Conservation (phyloP, 345 rosid genomes). For the Gynandropsis gynandra region DNA sequence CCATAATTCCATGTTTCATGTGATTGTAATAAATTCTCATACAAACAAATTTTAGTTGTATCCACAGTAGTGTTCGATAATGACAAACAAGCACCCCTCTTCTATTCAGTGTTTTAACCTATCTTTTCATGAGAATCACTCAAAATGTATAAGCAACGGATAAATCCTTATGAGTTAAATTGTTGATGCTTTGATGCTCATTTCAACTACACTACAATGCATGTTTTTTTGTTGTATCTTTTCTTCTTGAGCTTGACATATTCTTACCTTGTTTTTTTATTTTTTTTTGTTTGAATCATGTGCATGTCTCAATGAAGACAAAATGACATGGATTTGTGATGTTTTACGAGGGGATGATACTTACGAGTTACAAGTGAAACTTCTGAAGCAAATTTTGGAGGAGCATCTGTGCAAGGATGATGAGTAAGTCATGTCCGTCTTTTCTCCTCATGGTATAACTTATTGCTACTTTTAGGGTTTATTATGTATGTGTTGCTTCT, state of each 20-base stretch:
- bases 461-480: conserved; percentile 6
- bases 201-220: conserved; percentile 9
- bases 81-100: too few relatives aligned
- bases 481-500: conserved; percentile 7
- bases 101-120: too few relatives aligned
- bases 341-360: conserved; percentile 82
- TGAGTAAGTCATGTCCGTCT: conserved; percentile 33
- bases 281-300: not conserved
- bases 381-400: conserved; percentile 73
- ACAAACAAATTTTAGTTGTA: too few relatives aligned
- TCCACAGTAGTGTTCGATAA: too few relatives aligned
- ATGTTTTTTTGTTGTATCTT: not conserved
- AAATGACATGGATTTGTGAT: conserved; percentile 76
- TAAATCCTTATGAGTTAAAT: too few relatives aligned
- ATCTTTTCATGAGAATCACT: too few relatives aligned
- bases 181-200: too few relatives aligned
- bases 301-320: conserved; percentile 89
- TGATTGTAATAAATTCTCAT: too few relatives aligned
- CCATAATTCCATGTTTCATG: too few relatives aligned
- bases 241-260: too few relatives aligned
- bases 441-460: conserved; percentile 4
- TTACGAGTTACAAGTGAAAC: conserved; percentile 81
- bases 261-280: too few relatives aligned
- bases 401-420: conserved; percentile 95
- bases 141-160: too few relatives aligned